Base-by-base conservation (phyloP, 148 eudicot genomes). In the Cornus florida region DNA sequence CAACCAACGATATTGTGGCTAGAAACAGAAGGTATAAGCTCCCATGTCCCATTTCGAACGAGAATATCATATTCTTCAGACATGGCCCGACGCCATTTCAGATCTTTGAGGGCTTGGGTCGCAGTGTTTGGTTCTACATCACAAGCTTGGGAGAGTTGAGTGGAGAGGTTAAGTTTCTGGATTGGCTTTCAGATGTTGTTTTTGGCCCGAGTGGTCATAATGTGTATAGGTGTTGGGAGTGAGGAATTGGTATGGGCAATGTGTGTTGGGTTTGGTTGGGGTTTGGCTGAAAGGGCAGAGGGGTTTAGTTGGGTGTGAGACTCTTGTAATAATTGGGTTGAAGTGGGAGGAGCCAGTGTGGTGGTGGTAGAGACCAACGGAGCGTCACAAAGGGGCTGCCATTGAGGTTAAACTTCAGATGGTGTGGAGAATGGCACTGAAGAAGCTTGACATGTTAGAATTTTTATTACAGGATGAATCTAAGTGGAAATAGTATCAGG, bases 1-100 rank as follows among this genome's bases (percentile, higher is more conserved):
- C 22, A 78, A 1, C 46, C 75, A 35, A 78, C 64, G 3, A 71
- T 4, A 72, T 71, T 78, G 3, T 39, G 10, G 3, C 17, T 22
- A 43, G 67, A 16, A 59, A 6, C 8, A 38, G 31, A 9, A 0
- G 28, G 57, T 33, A 78, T 76, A 71, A 22, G 0, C 10, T 13
- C 76, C 81, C 3, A 78, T 20, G 70, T 78, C 0, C 28, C 20
- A 33, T 78, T 71, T 1, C 56, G 19, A 33, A 8, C 19, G 19
- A 78, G 81, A 35, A 53, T 75, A 71, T 19, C 32, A 70, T 10
- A 70, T 33, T 70, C 73, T 20, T 70, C 73, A 38, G 19, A 70
- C 73, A 70, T 70, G 32, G 73, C 73, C 23, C 3, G 28, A 38
- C 43, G 73, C 73, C 73, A 70, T 33, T 33, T 33, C 3, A 3